Base-by-base conservation (phyloP, 2,329 filamentous ascomycete genomes). In the Tympanopsis confertula region DNA sequence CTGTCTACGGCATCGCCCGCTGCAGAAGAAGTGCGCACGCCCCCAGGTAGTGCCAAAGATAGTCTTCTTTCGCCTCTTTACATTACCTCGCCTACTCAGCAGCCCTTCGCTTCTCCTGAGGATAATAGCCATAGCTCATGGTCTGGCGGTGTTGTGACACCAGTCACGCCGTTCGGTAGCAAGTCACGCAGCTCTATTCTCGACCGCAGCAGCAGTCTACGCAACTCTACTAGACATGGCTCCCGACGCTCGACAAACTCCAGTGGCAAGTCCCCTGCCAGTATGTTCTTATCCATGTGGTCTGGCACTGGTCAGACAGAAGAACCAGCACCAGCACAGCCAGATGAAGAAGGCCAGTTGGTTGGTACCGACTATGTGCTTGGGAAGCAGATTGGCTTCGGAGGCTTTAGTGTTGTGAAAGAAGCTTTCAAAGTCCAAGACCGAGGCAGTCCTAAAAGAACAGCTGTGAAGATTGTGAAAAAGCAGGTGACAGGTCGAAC, bases 311-410 rank as follows among this genome's bases (percentile, higher is more conserved):
- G 35, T 48, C 53, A 36, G 39, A 51, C 41, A 38, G 64, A 50
- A 38, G 10, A 10, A 7, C 59, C 50, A 38, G 10, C 30, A 7
- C 59, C 50, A 38, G 58, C 50, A 44, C 64, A 76, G 41, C 75
- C 74, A 12, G 78, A 82, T 49, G 74, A 78, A 36, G 77, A 82
- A 58, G 78, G 78, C 3, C 76, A 82, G 50, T 70, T 77, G 42
- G 71, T 82, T 35, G 77, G 75, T 30, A 67, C 69, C 38, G 73
- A 78, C 44, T 82, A 81, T 52, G 73, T 82, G 20, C 71, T 82
- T 37, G 78, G 78, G 35, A 75, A 77, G 45, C 69, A 75, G 42
- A 74, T 82, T 41, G 78, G 74, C 3, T 72, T 65, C 43, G 78
- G 78, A 19, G 78, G 78, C 3, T 82, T 82, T 53, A 79, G 75